Evolutionary conservation across 2,329 filamentous ascomycete genomes (phyloP).

Genomic region (Conoideocrella luteorostrata): DNA sequence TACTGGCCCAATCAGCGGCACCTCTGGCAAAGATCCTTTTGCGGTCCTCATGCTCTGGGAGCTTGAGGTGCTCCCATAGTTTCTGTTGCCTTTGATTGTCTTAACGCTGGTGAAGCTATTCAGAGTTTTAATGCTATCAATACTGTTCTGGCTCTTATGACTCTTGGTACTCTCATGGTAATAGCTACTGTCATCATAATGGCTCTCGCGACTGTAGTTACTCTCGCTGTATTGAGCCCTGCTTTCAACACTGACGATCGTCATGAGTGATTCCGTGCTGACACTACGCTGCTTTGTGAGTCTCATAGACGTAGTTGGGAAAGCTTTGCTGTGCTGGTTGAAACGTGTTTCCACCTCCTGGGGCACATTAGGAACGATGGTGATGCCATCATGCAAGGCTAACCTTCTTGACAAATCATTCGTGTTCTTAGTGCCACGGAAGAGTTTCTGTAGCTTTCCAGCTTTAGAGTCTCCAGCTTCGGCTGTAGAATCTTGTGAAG

Average conservation of each 20-base stretch:
- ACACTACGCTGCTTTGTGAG: slow-evolving; percentile 30
- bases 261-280: slow-evolving; percentile 43
- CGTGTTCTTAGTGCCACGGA: background rate
- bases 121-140: background rate
- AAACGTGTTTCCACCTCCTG: slow-evolving; percentile 28
- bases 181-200: background rate
- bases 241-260: slow-evolving; percentile 45
- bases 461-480: slow-evolving; percentile 5
- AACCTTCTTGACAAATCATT: background rate
- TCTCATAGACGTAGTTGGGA: slow-evolving; percentile 29
- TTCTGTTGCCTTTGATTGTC: too few species aligned
- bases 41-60: too few species aligned
- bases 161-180: background rate
- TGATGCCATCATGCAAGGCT: slow-evolving; percentile 8
- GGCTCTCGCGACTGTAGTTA: background rate
- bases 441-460: slow-evolving; percentile 10
- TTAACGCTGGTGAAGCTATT: background rate
- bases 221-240: slow-evolving; percentile 17
- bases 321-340: slow-evolving; percentile 26
- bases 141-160: slow-evolving; percentile 4
- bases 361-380: slow-evolving; percentile 29
- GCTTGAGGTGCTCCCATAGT: too few species aligned
- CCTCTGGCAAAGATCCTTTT: too few species aligned
- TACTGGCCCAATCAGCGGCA: too few species aligned
- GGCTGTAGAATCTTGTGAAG: background rate